phyloP scores from a whole-genome alignment of 495 filamentous ascomycete species.

The Daldinia caldariorum region DNA sequence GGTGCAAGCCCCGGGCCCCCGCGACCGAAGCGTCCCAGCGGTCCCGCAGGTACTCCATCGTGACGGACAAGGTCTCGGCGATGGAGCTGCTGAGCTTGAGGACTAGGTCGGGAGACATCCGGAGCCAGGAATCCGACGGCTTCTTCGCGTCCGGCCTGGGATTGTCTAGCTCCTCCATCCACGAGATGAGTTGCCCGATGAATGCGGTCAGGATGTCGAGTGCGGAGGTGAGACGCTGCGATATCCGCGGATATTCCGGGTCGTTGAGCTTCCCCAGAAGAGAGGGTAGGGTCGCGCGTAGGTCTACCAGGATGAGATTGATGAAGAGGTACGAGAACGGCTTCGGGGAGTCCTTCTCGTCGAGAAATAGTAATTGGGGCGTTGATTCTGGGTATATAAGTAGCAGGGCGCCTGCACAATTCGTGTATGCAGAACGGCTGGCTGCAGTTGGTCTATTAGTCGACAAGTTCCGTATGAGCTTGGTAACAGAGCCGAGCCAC shows the following conservation, averaged over 20 bases:
- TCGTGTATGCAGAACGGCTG: constrained; percentile 60
- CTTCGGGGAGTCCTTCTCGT: constrained; percentile 51
- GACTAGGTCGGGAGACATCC: constrained; percentile 62
- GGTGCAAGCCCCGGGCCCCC: constrained; percentile 63
- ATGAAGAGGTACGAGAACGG: constrained; percentile 69
- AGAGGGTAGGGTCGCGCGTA: constrained; percentile 68
- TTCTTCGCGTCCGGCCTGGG: constrained; percentile 21
- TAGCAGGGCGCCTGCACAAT: constrained; percentile 62
- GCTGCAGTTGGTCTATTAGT: constrained; percentile 57
- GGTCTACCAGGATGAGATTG: constrained; percentile 67
- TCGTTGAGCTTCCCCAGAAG: constrained; percentile 64
- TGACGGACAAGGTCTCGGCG: constrained; percentile 65
- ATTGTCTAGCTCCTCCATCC: constrained; percentile 52
- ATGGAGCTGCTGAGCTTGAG: constrained; percentile 67
- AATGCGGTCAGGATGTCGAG: constrained; percentile 69
- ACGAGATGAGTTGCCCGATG: constrained; percentile 64
- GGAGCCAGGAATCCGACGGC: constrained; percentile 16
- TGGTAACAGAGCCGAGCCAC: constrained; percentile 56
- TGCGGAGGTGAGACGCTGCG: constrained; percentile 64
- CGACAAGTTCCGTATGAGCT: constrained; percentile 56
- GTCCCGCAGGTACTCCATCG: constrained; percentile 71
- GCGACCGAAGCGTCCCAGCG: constrained; percentile 68
- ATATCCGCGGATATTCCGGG: constrained; percentile 56
- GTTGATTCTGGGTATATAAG: constrained; percentile 58
- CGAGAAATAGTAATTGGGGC: constrained; percentile 59